Conservation (phyloP, 257 asterid genomes). For the Przewalskia tangutica region DNA sequence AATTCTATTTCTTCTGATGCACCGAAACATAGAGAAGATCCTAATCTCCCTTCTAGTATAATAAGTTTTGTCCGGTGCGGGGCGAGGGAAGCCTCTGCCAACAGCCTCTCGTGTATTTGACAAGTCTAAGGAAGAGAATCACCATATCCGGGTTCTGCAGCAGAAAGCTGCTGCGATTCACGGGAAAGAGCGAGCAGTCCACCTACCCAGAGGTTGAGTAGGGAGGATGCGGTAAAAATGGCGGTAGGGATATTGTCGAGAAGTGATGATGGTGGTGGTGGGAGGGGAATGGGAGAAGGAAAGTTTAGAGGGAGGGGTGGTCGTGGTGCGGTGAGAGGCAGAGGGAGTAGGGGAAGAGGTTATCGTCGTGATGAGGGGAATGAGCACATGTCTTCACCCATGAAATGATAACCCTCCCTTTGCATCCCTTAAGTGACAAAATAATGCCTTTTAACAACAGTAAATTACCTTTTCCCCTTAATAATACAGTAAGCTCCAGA, state of each 20-base stretch:
- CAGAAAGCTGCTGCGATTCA: background rate
- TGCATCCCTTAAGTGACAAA: background rate
- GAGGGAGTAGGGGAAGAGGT: slow-evolving; percentile 16
- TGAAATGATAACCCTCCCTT: background rate
- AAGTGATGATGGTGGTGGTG: slow-evolving; percentile 18
- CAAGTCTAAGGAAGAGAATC: slow-evolving; percentile 36
- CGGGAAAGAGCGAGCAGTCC: slow-evolving; percentile 4
- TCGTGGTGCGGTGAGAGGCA: slow-evolving; percentile 23
- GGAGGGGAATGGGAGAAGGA: slow-evolving; percentile 10
- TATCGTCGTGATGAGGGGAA: slow-evolving; percentile 15
- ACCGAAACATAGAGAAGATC: too few relatives aligned
- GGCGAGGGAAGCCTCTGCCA: slow-evolving; percentile 52
- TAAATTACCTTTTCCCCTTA: background rate
- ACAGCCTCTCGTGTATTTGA: slow-evolving; percentile 11
- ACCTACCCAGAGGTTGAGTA: slow-evolving; percentile 31
- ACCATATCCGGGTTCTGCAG: slow-evolving; percentile 35
- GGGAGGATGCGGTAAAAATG: slow-evolving; percentile 44
- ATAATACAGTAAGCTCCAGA: background rate
- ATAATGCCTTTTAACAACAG: background rate
- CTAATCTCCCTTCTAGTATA: slow-evolving; percentile 17
- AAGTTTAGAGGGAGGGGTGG: slow-evolving; percentile 31
- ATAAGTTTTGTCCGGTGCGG: slow-evolving; percentile 34
- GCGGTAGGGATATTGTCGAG: slow-evolving; percentile 43
- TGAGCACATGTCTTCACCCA: background rate
- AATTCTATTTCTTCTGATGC: background rate